Base-by-base conservation (phyloP, 2,329 filamentous ascomycete species). In the Xylaria sp. region DNA sequence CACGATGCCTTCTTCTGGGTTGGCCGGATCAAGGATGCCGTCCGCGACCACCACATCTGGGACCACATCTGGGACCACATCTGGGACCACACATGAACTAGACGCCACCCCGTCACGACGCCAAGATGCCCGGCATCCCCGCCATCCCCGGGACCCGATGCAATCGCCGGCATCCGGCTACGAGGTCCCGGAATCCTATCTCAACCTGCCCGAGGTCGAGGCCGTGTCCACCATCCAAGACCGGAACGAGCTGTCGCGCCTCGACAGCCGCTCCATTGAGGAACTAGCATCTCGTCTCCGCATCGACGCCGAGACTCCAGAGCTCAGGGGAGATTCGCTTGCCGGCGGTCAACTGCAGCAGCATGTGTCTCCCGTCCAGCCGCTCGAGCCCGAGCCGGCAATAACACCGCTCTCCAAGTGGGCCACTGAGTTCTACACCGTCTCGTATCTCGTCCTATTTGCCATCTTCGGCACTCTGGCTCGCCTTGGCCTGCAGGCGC, bases 361-460 rank as follows among this genome's bases (percentile, higher is more conserved):
- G 29, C 13, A 53, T 45, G 31, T 17, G 7, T 39, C 63, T 47
- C 54, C 55, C 45, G 56, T 27, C 44, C 53, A 61, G 31, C 51
- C 31, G 10, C 36, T 56, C 29, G 33, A 56, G 17, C 31, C 61
- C 33, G 39, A 54, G 29, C 47, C 61, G 25, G n/a, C 13, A 38
- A 15, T 22, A n/a, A 36, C 63, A 20, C 49, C 49, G 17, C 78
- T 85, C 27, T 89, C 89, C 1, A 81, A 78, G 63, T 74, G 82
- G 31, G 82, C 82, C 9, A 90, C 87, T 1, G 80, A 88, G 73
- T 72, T 91, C 67, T 92, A 94, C 79, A 94, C 90, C 1, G 76
- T 94, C 67, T 94, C 92, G 0, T 93, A 97, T 78, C 87, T 97
- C 27, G 84, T 96, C 65, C 85, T 97, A 75, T 97, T 97, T 79